Conservation (phyloP, 306 rosid species). For the Quercus berberidifolia region DNA sequence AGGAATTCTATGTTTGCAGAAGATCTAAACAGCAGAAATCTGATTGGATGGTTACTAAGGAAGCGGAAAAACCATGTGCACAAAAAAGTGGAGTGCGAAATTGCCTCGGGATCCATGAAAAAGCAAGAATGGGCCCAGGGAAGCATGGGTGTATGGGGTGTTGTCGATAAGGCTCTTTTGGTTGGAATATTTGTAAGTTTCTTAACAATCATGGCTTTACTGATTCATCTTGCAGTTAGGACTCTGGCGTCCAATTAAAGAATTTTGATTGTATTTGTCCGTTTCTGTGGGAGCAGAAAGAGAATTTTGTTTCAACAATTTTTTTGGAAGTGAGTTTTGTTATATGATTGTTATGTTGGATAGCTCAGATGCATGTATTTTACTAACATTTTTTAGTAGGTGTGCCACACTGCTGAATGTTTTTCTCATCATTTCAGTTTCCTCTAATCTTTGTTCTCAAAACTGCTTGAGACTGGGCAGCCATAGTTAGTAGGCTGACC, state of each 20-base stretch:
- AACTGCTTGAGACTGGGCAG: background rate
- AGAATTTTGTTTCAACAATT: background rate
- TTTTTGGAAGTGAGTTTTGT: background rate
- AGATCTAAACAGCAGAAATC: slow-evolving; percentile 41
- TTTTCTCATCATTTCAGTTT: background rate
- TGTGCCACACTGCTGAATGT: background rate
- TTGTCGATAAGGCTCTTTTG: slow-evolving; percentile 71
- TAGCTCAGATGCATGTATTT: background rate
- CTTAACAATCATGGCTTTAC: slow-evolving; percentile 53
- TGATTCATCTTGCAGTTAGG: slow-evolving; percentile 40
- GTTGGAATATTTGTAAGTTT: slow-evolving; percentile 77
- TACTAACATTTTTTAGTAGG: background rate
- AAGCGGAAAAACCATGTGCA: slow-evolving; percentile 50
- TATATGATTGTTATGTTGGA: background rate
- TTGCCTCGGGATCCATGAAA: slow-evolving; percentile 32
- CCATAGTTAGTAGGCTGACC: background rate
- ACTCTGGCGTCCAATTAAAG: slow-evolving; percentile 38
- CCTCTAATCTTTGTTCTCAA: background rate
- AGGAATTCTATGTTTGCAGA: slow-evolving; percentile 27
- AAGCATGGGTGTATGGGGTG: slow-evolving; percentile 43
- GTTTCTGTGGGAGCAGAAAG: background rate
- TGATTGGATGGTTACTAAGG: slow-evolving; percentile 69
- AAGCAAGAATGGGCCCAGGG: slow-evolving; percentile 29
- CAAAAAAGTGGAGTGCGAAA: slow-evolving; percentile 34
- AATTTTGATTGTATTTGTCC: slow-evolving; percentile 1